phyloP scores from a whole-genome alignment of 2,329 filamentous ascomycete genomes.

The Arachnopeziza araneosa region DNA sequence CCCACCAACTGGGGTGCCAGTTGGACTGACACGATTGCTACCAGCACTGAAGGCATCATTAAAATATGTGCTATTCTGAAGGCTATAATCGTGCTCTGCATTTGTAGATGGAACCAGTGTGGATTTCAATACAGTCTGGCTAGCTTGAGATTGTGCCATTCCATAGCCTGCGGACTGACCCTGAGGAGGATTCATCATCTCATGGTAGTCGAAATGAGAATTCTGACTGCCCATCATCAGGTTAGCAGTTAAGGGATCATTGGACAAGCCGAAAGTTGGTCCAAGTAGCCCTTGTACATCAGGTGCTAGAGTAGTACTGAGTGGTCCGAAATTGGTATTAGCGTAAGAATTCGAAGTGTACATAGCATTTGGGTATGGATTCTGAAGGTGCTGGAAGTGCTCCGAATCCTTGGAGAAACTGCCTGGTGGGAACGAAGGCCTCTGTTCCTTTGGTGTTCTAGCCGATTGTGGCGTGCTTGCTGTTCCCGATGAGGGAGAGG shows the following conservation, averaged over 20 bases:
- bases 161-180: slow-evolving; percentile 7
- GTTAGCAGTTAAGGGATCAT: slow-evolving; percentile 36
- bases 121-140: slow-evolving; percentile 14
- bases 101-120: slow-evolving; percentile 15
- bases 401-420: slow-evolving; percentile 15
- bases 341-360: not conserved
- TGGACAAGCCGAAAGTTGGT: slow-evolving; percentile 35
- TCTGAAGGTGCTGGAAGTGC: not conserved
- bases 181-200: slow-evolving; percentile 1
- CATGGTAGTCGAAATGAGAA: not conserved
- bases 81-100: not conserved
- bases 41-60: slow-evolving; percentile 8
- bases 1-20: slow-evolving; percentile 5
- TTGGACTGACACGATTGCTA: not conserved
- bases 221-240: slow-evolving; percentile 37
- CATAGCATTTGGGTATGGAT: not conserved
- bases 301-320: slow-evolving; percentile 44
- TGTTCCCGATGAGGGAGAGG: not conserved
- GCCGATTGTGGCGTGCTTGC: slow-evolving; percentile 12
- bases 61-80: slow-evolving; percentile 8
- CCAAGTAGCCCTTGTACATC: slow-evolving; percentile 50
- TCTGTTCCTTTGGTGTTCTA: slow-evolving; percentile 15
- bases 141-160: slow-evolving; percentile 12
- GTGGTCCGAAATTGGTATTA: not conserved
- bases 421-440: slow-evolving; percentile 22